phyloP scores from a whole-genome alignment of 148 eudicot species.

The Diospyros lotus region DNA sequence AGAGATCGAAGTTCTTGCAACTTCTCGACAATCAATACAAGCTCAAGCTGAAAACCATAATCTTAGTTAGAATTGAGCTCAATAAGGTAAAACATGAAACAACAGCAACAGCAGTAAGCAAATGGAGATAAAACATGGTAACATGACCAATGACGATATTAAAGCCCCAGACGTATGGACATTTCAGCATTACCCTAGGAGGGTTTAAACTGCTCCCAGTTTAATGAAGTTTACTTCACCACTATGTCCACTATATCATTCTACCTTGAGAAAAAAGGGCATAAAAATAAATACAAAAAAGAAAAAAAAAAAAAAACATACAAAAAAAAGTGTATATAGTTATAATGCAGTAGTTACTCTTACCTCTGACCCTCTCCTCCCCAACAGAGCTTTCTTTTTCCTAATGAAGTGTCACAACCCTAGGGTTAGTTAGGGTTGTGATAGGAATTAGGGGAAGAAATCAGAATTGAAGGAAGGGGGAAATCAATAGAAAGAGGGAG shows the following conservation, averaged over 20 bases:
- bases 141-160: background rate
- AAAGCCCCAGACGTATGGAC: background rate
- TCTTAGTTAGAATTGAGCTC: background rate
- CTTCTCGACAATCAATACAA: conserved; percentile 86
- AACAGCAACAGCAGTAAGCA: background rate
- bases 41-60: conserved; percentile 73
- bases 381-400: too few species aligned
- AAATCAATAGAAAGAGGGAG: too few species aligned
- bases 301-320: background rate
- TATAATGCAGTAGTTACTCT: too few species aligned
- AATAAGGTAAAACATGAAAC: background rate
- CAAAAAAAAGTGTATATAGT: background rate
- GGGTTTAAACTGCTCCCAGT: background rate
- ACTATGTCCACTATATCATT: background rate
- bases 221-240: background rate
- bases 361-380: too few species aligned
- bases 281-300: background rate
- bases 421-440: too few species aligned
- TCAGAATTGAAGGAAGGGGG: too few species aligned
- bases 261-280: background rate
- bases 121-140: background rate
- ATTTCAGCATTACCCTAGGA: background rate
- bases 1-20: conserved; percentile 92
- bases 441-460: too few species aligned
- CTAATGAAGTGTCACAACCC: too few species aligned